Conservation (phyloP, 768 basidiomycete genomes). For the Tricholoma matsutake region DNA sequence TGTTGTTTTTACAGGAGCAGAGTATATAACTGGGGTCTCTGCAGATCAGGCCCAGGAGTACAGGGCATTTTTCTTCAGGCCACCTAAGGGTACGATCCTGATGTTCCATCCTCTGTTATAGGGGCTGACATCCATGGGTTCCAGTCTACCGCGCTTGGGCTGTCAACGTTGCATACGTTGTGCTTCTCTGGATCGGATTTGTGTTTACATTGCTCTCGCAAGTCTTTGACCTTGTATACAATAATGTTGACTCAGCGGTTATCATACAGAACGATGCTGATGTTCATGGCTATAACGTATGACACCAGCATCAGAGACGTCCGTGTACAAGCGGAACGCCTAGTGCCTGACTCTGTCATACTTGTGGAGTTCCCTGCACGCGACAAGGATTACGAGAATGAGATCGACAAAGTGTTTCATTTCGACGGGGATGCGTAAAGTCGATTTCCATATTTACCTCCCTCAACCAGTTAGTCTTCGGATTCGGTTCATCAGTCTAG, state of each 20-base stretch:
- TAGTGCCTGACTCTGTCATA: background rate
- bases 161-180: slow-evolving; percentile 31
- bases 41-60: slow-evolving; percentile 12
- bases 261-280: background rate
- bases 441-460: background rate
- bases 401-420: background rate
- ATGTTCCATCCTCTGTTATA: background rate
- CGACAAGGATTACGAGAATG: background rate
- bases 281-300: background rate
- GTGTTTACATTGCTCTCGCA: slow-evolving; percentile 26
- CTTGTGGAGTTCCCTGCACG: background rate
- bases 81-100: slow-evolving; percentile 23
- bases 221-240: background rate
- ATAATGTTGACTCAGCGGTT: background rate
- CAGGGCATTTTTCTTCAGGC: slow-evolving; percentile 20
- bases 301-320: background rate
- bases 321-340: background rate
- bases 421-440: background rate
- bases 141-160: slow-evolving; percentile 27
- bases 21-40: slow-evolving; percentile 24
- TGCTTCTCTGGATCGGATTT: slow-evolving; percentile 31
- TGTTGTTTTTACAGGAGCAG: slow-evolving; percentile 23
- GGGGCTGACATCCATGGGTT: background rate
- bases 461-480: too few relatives aligned
- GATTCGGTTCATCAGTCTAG: too few relatives aligned